Percentiles rank a stretch among this genome's conserved stretches.
phyloP scores from a whole-genome alignment of 768 basidiomycete species.

The Russula vinacea region DNA sequence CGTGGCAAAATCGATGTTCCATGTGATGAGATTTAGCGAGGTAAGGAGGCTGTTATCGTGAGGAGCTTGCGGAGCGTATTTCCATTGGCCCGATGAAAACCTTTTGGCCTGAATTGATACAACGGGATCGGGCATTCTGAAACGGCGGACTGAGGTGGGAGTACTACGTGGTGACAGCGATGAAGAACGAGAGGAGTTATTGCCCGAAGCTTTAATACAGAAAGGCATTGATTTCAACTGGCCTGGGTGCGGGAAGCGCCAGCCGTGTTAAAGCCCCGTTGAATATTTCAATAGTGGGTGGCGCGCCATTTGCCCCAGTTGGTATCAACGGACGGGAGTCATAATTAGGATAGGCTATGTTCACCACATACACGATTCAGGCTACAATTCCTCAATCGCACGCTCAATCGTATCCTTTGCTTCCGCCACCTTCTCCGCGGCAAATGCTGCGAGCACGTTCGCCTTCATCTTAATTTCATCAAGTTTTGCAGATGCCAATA shows the following conservation, averaged over 20 bases:
- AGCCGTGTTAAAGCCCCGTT: too few species aligned
- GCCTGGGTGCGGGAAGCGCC: too few species aligned
- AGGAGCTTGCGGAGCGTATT: slow-evolving; percentile 36
- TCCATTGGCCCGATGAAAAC: slow-evolving; percentile 16
- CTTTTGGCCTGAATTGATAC: slow-evolving; percentile 2
- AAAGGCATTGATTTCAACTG: not conserved
- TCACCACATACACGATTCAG: not conserved
- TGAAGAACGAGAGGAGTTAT: not conserved
- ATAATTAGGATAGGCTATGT: slow-evolving; percentile 9
- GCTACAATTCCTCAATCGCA: slow-evolving; percentile 31
- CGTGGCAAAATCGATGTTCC: slow-evolving; percentile 62
- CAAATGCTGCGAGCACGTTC: slow-evolving; percentile 76
- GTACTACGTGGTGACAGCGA: not conserved
- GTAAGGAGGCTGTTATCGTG: slow-evolving; percentile 38
- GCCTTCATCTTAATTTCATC: slow-evolving; percentile 93
- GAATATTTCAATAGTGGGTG: not conserved
- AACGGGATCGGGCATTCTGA: slow-evolving; percentile 3
- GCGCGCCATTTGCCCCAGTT: not conserved
- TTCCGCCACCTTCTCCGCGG: slow-evolving; percentile 36
- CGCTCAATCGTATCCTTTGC: slow-evolving; percentile 32
- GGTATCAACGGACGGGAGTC: not conserved
- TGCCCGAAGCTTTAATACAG: not conserved
- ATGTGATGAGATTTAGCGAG: slow-evolving; percentile 57
- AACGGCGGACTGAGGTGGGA: not conserved
- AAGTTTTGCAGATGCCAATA: slow-evolving; percentile 70